Evolutionary conservation across 441 rosid species (phyloP).

Genomic region (Metrosideros polymorpha): DNA sequence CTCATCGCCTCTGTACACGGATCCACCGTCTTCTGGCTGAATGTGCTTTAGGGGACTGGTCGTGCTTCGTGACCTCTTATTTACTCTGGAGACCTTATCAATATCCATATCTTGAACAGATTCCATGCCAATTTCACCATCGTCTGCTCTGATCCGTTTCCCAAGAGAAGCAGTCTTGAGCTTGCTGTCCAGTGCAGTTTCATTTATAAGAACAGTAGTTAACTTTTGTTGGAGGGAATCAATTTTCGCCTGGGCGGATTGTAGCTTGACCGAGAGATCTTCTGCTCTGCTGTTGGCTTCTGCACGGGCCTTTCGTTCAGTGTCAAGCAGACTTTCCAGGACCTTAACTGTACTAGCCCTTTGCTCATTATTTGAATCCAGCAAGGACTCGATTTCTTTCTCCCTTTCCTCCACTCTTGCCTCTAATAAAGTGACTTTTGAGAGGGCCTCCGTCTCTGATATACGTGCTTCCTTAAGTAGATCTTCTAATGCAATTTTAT

Average conservation of each 20-base stretch:
- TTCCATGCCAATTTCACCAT: slow-evolving; percentile 54
- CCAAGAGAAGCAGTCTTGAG: slow-evolving; percentile 71
- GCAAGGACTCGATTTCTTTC: slow-evolving; percentile 74
- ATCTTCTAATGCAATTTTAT: slow-evolving; percentile 50
- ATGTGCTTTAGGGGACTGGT: slow-evolving; percentile 38
- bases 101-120: slow-evolving; percentile 49
- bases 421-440: slow-evolving; percentile 65
- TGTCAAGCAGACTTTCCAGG: slow-evolving; percentile 71
- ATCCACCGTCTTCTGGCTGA: slow-evolving; percentile 64
- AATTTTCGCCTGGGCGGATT: slow-evolving; percentile 71
- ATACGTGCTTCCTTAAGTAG: slow-evolving; percentile 46
- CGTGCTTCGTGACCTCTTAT: slow-evolving; percentile 61
- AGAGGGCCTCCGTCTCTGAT: slow-evolving; percentile 66
- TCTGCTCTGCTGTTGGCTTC: slow-evolving; percentile 69
- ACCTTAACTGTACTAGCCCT: slow-evolving; percentile 74
- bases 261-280: slow-evolving; percentile 75
- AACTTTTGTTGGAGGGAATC: slow-evolving; percentile 81
- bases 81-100: slow-evolving; percentile 41
- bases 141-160: slow-evolving; percentile 64
- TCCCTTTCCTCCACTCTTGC: slow-evolving; percentile 92
- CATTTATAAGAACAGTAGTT: slow-evolving; percentile 78
- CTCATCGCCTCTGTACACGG: slow-evolving; percentile 54
- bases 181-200: slow-evolving; percentile 76
- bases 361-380: slow-evolving; percentile 71
- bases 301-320: slow-evolving; percentile 79